Conservation (phyloP, 2,329 filamentous ascomycete species). For the Cercospora sp. region DNA sequence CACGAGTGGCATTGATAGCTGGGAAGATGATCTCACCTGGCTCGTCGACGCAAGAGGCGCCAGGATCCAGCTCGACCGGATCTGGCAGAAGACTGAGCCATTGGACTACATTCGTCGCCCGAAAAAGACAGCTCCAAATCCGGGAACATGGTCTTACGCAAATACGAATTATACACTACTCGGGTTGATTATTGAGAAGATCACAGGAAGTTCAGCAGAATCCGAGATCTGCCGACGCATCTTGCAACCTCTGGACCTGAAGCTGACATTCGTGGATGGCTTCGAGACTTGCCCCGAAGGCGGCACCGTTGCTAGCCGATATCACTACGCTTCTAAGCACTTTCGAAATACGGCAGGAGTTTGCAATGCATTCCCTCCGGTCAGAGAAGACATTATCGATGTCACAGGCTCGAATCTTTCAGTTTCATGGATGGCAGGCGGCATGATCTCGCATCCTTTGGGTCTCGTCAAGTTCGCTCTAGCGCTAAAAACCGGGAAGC, state of each 20-base stretch:
- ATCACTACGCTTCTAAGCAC: background rate
- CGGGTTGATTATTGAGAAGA: slow-evolving; percentile 2
- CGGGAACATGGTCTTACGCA: slow-evolving; percentile 14
- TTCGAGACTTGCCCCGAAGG: background rate
- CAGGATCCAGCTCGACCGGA: background rate
- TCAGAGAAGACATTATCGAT: slow-evolving; percentile 10
- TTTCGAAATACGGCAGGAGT: background rate
- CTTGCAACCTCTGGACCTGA: background rate
- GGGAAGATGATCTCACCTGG: slow-evolving; percentile 16
- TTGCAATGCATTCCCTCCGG: background rate
- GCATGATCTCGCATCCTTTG: slow-evolving; percentile 13
- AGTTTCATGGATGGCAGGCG: slow-evolving; percentile 16
- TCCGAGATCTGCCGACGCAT: background rate
- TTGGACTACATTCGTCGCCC: slow-evolving; percentile 13
- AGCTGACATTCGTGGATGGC: background rate
- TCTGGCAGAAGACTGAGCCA: slow-evolving; percentile 12
- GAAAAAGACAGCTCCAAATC: slow-evolving; percentile 1
- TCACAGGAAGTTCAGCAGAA: background rate
- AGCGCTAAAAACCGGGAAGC: background rate
- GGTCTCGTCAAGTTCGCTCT: slow-evolving; percentile 9
- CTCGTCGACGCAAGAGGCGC: slow-evolving; percentile 12
- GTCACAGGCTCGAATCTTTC: slow-evolving; percentile 15
- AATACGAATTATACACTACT: slow-evolving; percentile 19
- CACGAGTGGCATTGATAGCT: slow-evolving; percentile 14
- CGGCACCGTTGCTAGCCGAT: background rate